Evolutionary conservation across 1,139 yeast genomes (phyloP).

Genomic region (Kurtzmaniella quercitrusa): DNA sequence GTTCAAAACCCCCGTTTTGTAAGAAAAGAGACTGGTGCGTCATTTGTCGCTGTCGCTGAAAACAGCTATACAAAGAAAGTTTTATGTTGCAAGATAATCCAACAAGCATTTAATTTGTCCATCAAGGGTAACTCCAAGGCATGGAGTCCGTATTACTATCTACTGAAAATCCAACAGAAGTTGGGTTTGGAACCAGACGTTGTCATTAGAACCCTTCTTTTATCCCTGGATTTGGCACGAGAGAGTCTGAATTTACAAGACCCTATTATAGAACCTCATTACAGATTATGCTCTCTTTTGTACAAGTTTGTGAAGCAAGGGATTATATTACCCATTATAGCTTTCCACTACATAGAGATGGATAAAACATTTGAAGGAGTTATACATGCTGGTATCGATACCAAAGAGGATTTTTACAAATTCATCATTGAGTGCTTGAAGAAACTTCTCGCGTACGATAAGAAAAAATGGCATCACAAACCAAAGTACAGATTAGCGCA

Average conservation of each 20-base stretch:
- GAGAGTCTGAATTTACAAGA: constrained; percentile 45
- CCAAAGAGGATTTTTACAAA: constrained; percentile 25
- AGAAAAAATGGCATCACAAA: constrained; percentile 88
- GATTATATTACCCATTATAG: constrained; percentile 30
- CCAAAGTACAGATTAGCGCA: constrained; percentile 74
- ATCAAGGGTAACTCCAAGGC: constrained; percentile 40
- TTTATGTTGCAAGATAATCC: constrained; percentile 31
- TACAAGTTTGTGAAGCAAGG: constrained; percentile 51
- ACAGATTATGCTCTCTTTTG: constrained; percentile 53
- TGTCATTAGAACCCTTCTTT: constrained; percentile 36
- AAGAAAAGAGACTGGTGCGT: constrained; percentile 20
- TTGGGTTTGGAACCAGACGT: constrained; percentile 22
- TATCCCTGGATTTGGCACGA: constrained; percentile 40
- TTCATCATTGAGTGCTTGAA: constrained; percentile 25
- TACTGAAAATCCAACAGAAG: constrained; percentile 60
- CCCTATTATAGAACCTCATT: constrained; percentile 69
- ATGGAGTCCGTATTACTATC: constrained; percentile 62
- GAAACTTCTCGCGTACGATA: constrained; percentile 54
- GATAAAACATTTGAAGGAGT: constrained; percentile 10
- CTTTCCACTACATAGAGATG: constrained; percentile 30
- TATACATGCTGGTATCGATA: constrained; percentile 14
- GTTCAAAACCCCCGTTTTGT: constrained; percentile 33
- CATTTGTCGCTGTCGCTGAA: constrained; percentile 20
- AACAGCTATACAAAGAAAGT: constrained; percentile 21
- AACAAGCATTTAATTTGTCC: constrained; percentile 42